Conservation (phyloP, 129 eudicot genomes). For the Deinandra increscens region DNA sequence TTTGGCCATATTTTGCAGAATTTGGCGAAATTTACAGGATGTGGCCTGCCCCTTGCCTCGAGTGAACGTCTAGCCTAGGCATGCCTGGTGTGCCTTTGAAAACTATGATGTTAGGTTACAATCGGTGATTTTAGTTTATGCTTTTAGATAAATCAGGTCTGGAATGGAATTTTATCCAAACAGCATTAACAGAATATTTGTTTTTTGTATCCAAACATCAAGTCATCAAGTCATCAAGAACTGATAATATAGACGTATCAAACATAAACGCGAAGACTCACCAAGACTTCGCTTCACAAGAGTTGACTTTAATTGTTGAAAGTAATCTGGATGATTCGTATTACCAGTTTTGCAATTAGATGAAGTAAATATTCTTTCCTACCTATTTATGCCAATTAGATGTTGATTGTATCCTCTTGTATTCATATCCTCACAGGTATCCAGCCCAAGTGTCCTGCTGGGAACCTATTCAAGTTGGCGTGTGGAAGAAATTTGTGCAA, state of each 20-base stretch:
- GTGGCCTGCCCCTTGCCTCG: no score
- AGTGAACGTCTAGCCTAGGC: no score
- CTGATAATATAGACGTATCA: background rate
- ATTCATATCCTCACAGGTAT: conserved; percentile 16
- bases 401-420: background rate
- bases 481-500: conserved; percentile 11
- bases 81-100: no score
- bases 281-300: background rate
- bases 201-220: no score
- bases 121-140: background rate
- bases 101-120: background rate
- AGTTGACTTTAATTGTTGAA: background rate
- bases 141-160: background rate
- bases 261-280: background rate
- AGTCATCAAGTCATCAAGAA: background rate
- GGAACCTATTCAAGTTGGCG: conserved; percentile 10
- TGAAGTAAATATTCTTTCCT: no score
- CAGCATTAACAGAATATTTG: background rate
- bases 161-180: background rate
- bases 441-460: conserved; percentile 18
- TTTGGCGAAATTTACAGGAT: no score
- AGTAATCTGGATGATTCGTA: background rate
- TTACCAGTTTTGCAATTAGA: background rate
- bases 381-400: no score
- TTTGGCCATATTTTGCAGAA: no score